Evolutionary conservation across 192 early-diverging fungal species (phyloP).

Genomic region (Radiomyces spectabilis): DNA sequence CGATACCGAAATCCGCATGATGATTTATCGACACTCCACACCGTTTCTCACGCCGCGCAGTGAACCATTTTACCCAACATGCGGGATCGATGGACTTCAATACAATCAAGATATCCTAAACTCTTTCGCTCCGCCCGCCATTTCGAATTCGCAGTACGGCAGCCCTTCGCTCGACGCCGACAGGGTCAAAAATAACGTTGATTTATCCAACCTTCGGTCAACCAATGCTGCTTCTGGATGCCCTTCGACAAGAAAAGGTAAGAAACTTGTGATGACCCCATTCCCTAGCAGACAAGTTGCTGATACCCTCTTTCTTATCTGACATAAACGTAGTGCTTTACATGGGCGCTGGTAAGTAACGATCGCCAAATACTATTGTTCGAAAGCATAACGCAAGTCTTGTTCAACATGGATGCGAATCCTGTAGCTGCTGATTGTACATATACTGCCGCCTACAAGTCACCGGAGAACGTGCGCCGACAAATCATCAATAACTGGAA

Average conservation of each 20-base stretch:
- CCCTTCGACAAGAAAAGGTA: not conserved
- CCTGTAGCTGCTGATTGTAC: constrained; percentile 63
- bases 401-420: too few species aligned
- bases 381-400: too few species aligned
- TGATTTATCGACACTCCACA: constrained; percentile 13
- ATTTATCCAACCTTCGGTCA: not conserved
- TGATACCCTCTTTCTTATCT: not conserved
- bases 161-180: too few species aligned
- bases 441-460: constrained; percentile 50
- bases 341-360: constrained; percentile 25
- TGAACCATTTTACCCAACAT: not conserved
- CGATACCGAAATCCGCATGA: constrained; percentile 3
- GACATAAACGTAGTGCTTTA: constrained; percentile 22
- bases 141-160: too few species aligned
- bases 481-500: constrained; percentile 83
- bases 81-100: too few species aligned
- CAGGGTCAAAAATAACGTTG: not conserved
- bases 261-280: too few species aligned
- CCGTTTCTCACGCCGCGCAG: too few species aligned
- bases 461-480: constrained; percentile 44
- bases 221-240: not conserved
- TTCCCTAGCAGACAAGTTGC: too few species aligned
- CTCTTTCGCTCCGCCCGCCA: not conserved
- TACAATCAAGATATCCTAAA: not conserved
- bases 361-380: too few species aligned